Evolutionary conservation across 257 asterid genomes (phyloP).

Genomic region (Rehmannia glutinosa): DNA sequence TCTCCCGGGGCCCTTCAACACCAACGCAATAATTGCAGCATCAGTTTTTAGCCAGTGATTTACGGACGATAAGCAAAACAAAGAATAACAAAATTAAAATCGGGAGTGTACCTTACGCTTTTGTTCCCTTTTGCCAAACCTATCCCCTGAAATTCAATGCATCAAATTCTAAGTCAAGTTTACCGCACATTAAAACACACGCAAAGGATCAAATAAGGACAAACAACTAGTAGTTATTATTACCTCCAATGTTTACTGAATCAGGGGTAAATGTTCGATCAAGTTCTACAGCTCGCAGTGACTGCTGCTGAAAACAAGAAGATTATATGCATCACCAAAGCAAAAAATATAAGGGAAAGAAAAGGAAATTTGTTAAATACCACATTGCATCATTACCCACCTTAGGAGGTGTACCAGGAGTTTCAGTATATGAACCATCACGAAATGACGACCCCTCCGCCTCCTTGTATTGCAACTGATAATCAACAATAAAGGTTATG

Average conservation of each 20-base stretch:
- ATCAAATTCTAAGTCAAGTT: conserved; percentile 8
- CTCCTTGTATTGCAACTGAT: conserved; percentile 86
- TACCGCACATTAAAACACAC: neutral
- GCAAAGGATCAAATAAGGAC: conserved; percentile 2
- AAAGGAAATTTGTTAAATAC: neutral
- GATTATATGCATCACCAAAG: neutral
- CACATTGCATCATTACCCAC: conserved; percentile 23
- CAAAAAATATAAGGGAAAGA: neutral
- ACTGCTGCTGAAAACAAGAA: conserved; percentile 43
- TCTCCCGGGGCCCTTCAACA: conserved; percentile 69
- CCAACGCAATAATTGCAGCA: conserved; percentile 10
- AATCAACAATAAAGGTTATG: conserved; percentile 15
- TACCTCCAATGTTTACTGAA: conserved; percentile 64
- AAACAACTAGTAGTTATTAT: neutral
- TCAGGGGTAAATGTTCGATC: conserved; percentile 83
- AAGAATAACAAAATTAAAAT: neutral
- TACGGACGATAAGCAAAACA: neutral
- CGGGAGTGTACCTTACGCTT: conserved; percentile 72
- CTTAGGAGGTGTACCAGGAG: conserved; percentile 97
- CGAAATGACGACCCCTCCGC: conserved; percentile 87
- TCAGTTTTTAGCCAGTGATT: neutral
- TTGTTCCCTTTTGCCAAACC: conserved; percentile 72
- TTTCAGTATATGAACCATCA: conserved; percentile 73
- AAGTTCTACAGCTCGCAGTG: conserved; percentile 62
- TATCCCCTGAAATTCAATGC: conserved; percentile 56